phyloP scores from a whole-genome alignment of 1,284 basidiomycete species.

The Laetiporus sulphureus region DNA sequence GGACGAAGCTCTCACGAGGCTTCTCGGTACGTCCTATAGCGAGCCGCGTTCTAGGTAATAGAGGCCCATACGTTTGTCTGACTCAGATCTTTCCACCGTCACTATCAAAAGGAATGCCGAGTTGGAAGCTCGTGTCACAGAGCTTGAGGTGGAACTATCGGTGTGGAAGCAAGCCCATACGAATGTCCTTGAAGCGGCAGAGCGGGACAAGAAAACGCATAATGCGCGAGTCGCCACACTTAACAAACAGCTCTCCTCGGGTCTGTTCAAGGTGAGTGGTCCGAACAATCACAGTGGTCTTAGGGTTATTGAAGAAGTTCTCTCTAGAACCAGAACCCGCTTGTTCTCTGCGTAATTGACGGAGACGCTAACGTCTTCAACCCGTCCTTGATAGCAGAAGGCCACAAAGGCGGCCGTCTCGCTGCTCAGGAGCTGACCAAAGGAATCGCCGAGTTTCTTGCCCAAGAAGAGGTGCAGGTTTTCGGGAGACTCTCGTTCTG shows the following conservation, averaged over 20 bases:
- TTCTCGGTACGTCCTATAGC: constrained; percentile 39
- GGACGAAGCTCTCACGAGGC: constrained; percentile 56
- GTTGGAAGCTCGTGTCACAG: constrained; percentile 52
- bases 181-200: constrained; percentile 47
- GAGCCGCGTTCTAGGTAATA: too few species aligned
- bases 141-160: constrained; percentile 61
- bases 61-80: too few species aligned
- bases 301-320: too few species aligned
- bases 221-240: constrained; percentile 56
- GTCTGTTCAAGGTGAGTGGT: constrained; percentile 47
- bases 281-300: too few species aligned
- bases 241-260: constrained; percentile 52
- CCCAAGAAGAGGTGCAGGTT: constrained; percentile 47
- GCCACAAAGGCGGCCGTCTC: constrained; percentile 57
- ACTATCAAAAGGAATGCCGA: constrained; percentile 59
- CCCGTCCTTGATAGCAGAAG: constrained; percentile 48
- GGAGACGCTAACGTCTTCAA: constrained; percentile 66
- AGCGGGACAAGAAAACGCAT: constrained; percentile 54
- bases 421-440: constrained; percentile 65
- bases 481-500: constrained; percentile 61
- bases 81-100: constrained; percentile 50
- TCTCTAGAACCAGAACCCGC: constrained; percentile 47
- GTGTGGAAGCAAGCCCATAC: constrained; percentile 68
- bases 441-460: constrained; percentile 56
- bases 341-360: constrained; percentile 70